Percentiles rank a stretch among this genome's conserved stretches.
These are phyloP conservation scores for Iris macrosiphon DNA, from an alignment of 106 monocot genomes.

Conservation along the genomic window DNA sequence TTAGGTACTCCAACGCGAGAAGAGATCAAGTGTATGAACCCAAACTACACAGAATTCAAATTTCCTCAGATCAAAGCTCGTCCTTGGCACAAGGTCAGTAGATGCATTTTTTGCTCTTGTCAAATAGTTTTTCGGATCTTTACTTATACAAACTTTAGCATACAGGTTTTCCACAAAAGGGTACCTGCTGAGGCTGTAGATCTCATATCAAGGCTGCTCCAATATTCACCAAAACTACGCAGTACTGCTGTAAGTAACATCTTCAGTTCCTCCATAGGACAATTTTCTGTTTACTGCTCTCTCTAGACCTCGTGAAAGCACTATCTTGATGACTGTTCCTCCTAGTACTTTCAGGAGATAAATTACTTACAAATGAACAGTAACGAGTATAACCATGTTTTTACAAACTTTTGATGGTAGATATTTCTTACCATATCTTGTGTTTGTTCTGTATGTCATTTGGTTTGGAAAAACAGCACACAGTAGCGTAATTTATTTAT, in stretches of 20 bases:
- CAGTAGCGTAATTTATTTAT: too few relatives aligned
- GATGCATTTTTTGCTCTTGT: background rate
- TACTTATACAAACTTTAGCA: conserved; percentile 2
- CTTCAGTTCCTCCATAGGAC: background rate
- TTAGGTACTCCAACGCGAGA: conserved; percentile 49
- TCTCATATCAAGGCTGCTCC: conserved; percentile 37
- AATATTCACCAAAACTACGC: conserved; percentile 39
- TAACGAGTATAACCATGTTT: too few relatives aligned
- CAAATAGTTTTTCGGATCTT: background rate
- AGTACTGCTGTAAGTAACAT: conserved; percentile 38
- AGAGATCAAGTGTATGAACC: conserved; percentile 57
- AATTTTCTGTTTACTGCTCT: too few relatives aligned
- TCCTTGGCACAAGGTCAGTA: conserved; percentile 38
- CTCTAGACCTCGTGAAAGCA: too few relatives aligned
- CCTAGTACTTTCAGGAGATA: too few relatives aligned
- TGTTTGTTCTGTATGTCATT: too few relatives aligned
- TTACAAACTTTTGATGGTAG: too few relatives aligned
- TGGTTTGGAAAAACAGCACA: too few relatives aligned
- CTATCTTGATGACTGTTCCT: background rate
- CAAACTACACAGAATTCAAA: conserved; percentile 46
- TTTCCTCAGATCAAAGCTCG: conserved; percentile 45
- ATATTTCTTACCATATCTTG: too few relatives aligned
- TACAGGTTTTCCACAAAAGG: conserved; percentile 42
- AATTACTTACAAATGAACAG: too few relatives aligned
- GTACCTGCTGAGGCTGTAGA: conserved; percentile 41